These are phyloP conservation scores for Flaveria linearis DNA, from an alignment of 129 eudicot species.

Conservation along the genomic window DNA sequence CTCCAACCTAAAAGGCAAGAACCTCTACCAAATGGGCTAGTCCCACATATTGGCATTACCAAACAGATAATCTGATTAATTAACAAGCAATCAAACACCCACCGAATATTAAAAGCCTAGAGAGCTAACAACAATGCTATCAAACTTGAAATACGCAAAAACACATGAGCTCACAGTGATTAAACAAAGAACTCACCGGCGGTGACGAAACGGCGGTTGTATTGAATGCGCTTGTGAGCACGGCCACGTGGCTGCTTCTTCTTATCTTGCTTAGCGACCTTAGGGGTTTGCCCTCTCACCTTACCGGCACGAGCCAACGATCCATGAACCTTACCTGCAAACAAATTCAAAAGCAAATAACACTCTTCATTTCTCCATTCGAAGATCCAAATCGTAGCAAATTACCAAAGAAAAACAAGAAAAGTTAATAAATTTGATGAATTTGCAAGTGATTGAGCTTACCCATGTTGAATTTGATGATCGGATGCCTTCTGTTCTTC, in stretches of 20 bases:
- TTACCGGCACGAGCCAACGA: conserved; percentile 16
- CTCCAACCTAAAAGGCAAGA: too few relatives aligned
- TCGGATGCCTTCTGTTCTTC: not conserved
- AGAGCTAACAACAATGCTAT: not conserved
- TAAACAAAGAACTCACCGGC: not conserved
- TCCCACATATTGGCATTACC: too few relatives aligned
- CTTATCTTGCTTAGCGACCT: conserved; percentile 13
- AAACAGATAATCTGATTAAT: too few relatives aligned
- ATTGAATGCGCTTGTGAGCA: conserved; percentile 15
- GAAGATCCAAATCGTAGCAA: not conserved
- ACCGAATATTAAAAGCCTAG: not conserved
- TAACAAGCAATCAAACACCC: too few relatives aligned
- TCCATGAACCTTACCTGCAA: conserved; percentile 19
- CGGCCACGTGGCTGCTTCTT: conserved; percentile 22
- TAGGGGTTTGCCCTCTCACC: conserved; percentile 7
- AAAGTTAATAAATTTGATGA: not conserved
- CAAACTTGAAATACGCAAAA: not conserved
- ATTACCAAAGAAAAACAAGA: not conserved
- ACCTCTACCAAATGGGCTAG: too few relatives aligned
- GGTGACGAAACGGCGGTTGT: conserved; percentile 16
- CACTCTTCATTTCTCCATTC: not conserved
- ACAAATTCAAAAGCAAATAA: not conserved
- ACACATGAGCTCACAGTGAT: not conserved
- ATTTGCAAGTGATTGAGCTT: not conserved
- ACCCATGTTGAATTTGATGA: conserved; percentile 3